These are phyloP conservation scores for Turnera subulata DNA, from an alignment of 345 rosid genomes.

Conservation along the genomic window DNA sequence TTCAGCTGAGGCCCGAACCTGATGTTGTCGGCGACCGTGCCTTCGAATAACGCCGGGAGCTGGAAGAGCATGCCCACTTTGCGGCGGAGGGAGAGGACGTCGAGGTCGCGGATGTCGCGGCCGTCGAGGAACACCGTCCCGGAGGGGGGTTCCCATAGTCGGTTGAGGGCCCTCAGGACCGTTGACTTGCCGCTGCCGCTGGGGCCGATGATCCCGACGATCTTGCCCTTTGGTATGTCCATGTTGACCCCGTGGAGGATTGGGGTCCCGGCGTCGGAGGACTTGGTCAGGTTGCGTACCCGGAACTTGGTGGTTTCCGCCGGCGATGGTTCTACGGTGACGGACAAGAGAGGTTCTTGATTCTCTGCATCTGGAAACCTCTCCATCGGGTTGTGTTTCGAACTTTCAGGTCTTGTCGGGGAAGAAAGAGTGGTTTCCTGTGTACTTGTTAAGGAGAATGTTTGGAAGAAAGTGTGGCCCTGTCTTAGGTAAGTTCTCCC, in stretches of 20 bases:
- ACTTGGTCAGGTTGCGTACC: conserved; percentile 41
- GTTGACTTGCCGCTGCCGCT: conserved; percentile 97
- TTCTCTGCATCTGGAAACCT: too few relatives aligned
- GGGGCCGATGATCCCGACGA: conserved; percentile 87
- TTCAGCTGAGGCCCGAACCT: conserved; percentile 73
- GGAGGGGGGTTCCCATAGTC: conserved; percentile 84
- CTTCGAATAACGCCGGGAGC: conserved; percentile 82
- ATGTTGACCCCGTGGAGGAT: conserved; percentile 51
- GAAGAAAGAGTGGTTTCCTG: too few relatives aligned
- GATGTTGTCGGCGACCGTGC: conserved; percentile 76
- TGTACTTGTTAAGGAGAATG: too few relatives aligned
- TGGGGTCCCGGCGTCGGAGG: conserved; percentile 41
- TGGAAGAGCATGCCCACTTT: conserved; percentile 96
- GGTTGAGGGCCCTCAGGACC: conserved; percentile 64
- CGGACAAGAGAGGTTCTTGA: too few relatives aligned
- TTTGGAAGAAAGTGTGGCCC: too few relatives aligned
- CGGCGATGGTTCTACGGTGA: too few relatives aligned
- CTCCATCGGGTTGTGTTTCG: too few relatives aligned
- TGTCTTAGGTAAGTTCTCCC: too few relatives aligned
- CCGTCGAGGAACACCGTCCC: conserved; percentile 67
- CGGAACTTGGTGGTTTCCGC: conserved; percentile 38
- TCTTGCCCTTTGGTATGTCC: conserved; percentile 53
- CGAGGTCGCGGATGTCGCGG: conserved; percentile 49
- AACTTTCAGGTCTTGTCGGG: too few relatives aligned
- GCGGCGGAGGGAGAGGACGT: conserved; percentile 72